phyloP scores from a whole-genome alignment of 371 early-diverging fungal genomes.

The Syncephalastrum racemosum region DNA sequence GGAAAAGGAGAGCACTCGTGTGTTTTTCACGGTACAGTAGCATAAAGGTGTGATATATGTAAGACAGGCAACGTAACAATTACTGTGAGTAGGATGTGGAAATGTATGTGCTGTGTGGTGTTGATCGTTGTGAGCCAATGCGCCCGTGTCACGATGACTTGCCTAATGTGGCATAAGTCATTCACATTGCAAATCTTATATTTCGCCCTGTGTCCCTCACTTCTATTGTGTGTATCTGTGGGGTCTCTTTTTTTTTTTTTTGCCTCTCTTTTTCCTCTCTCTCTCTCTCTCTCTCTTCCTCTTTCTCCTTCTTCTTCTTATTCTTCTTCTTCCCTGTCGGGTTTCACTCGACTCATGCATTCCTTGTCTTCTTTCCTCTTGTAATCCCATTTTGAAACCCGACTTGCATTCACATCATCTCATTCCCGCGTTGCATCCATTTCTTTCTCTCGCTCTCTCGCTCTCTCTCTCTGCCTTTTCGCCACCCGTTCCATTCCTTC shows the following conservation, averaged over 20 bases:
- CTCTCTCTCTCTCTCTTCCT: slow-evolving; percentile 4
- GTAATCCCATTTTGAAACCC: not conserved
- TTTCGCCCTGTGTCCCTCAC: too few relatives aligned
- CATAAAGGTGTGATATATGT: too few relatives aligned
- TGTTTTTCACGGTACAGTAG: too few relatives aligned
- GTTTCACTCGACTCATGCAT: slow-evolving; percentile 15
- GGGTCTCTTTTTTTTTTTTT: slow-evolving; percentile 10
- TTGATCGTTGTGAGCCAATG: too few relatives aligned
- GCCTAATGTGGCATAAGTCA: too few relatives aligned
- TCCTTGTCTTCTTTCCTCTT: slow-evolving; percentile 15
- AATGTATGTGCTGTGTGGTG: too few relatives aligned
- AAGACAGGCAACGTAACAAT: too few relatives aligned
- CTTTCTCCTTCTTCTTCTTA: slow-evolving; percentile 5
- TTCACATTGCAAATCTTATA: too few relatives aligned
- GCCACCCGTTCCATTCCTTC: slow-evolving; percentile 26
- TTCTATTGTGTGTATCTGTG: not conserved
- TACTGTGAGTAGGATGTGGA: too few relatives aligned
- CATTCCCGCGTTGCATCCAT: not conserved
- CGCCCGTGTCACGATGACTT: too few relatives aligned
- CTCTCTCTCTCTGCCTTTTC: slow-evolving; percentile 3
- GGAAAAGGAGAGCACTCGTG: too few relatives aligned
- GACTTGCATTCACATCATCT: slow-evolving; percentile 5
- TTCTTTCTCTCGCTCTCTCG: slow-evolving; percentile 1
- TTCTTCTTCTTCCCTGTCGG: slow-evolving; percentile 9
- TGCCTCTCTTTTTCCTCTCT: slow-evolving; percentile 2